Conservation (phyloP, 2,329 filamentous ascomycete genomes). For the Stagonosporopsis chrysanthemi region DNA sequence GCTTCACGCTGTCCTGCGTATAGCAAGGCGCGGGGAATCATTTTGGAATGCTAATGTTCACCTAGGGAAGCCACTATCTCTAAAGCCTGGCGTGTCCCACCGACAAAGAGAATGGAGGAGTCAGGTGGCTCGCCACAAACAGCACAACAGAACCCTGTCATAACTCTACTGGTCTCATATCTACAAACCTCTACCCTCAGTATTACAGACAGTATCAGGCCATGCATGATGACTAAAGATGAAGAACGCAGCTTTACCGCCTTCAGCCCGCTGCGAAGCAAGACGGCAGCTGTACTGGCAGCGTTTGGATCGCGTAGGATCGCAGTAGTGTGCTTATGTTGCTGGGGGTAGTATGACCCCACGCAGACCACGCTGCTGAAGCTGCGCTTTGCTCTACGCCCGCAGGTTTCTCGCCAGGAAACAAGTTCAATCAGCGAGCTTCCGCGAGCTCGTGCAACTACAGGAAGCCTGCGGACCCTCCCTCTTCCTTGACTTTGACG, state of each 20-base stretch:
- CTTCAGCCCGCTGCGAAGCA: slow-evolving; percentile 15
- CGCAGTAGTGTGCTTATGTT: too few species aligned
- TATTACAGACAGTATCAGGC: neutral
- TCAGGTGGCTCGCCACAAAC: neutral
- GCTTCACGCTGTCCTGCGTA: slow-evolving; percentile 14
- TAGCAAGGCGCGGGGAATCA: neutral
- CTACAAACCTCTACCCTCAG: neutral
- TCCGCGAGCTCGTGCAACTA: slow-evolving; percentile 19
- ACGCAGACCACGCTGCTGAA: slow-evolving; percentile 12
- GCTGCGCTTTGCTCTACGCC: slow-evolving; percentile 19
- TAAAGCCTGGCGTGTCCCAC: neutral
- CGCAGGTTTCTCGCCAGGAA: slow-evolving; percentile 10
- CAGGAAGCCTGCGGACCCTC: slow-evolving; percentile 7
- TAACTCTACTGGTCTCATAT: neutral
- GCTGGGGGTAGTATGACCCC: too few species aligned
- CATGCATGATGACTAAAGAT: slow-evolving; percentile 1
- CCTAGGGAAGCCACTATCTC: neutral
- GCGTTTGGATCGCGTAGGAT: neutral
- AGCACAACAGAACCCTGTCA: neutral
- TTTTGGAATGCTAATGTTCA: slow-evolving; percentile 1
- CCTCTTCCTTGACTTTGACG: slow-evolving; percentile 21
- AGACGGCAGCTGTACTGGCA: slow-evolving; percentile 1
- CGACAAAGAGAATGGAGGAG: neutral
- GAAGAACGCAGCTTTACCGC: neutral
- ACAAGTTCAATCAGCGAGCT: neutral